phyloP scores from a whole-genome alignment of 2,329 filamentous ascomycete species.

The Spiromastix sp. region DNA sequence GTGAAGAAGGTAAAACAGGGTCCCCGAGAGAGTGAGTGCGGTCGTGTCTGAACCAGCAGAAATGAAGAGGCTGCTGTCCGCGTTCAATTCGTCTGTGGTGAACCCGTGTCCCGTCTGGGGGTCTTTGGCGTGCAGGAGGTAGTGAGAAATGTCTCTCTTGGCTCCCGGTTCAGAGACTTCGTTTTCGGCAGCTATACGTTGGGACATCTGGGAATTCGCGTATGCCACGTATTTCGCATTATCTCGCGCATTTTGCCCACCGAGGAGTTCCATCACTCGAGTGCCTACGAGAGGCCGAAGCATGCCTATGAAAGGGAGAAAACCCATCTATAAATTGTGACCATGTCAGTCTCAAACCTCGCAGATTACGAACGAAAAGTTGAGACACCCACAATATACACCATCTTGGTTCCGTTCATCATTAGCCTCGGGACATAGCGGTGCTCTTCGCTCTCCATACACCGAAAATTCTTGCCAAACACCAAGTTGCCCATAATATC shows the following conservation, averaged over 20 bases:
- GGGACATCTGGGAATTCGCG: slow-evolving; percentile 29
- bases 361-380: background rate
- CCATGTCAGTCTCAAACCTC: background rate
- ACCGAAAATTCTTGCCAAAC: slow-evolving; percentile 26
- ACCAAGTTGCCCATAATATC: slow-evolving; percentile 28
- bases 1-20: slow-evolving; percentile 31
- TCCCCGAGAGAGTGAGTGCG: slow-evolving; percentile 25
- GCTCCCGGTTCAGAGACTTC: slow-evolving; percentile 16
- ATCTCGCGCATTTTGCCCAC: slow-evolving; percentile 13
- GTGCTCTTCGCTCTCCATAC: slow-evolving; percentile 13
- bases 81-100: slow-evolving; percentile 37
- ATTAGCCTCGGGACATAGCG: slow-evolving; percentile 19
- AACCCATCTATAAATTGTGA: slow-evolving; percentile 7
- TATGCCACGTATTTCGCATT: slow-evolving; percentile 8
- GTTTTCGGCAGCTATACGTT: slow-evolving; percentile 26
- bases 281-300: slow-evolving; percentile 11
- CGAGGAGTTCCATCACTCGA: slow-evolving; percentile 12
- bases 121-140: slow-evolving; percentile 38
- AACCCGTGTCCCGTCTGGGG: slow-evolving; percentile 35
- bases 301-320: slow-evolving; percentile 7
- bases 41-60: slow-evolving; percentile 38
- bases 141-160: slow-evolving; percentile 40
- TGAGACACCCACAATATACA: slow-evolving; percentile 9
- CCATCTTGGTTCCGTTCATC: slow-evolving; percentile 8
- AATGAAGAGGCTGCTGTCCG: slow-evolving; percentile 40